Evolutionary conservation across 2,329 filamentous ascomycete genomes (phyloP), one percentile per base, ranked within the genome.

Genomic region (Penicillium olsonii): DNA sequence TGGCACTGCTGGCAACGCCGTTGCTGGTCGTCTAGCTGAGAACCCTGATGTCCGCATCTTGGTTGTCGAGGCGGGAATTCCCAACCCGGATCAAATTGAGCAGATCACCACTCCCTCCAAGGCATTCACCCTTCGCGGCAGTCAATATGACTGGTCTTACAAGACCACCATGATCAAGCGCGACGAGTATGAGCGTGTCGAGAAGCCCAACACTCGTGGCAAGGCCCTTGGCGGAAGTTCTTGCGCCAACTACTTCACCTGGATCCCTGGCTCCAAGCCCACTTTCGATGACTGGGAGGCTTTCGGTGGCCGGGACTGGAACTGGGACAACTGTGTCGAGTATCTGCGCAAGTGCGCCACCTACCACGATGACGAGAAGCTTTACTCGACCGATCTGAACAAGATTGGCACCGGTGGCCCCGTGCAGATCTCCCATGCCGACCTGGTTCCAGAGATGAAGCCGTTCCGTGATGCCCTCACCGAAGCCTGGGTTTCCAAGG

Each of bases 161-260:
- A 84, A 84, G 68, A 80, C 79, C 1, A 83, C 79, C 26, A 75
- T 85, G 66, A 77, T 84, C 59, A 74, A 82, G 46, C 75, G 81
- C 2, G 70, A 74, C 10, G 81, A 84, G 54, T 84, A 84, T 57
- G 76, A 77, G 35, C 78, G 82, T 11, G 70, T 84, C 34, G 82
- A 85, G 62, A 84, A 84, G 68, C 81, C 81, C 38, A 84, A 84
- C 60, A 83, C 81, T 3, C 75, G 82, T 27, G 79, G 83, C 17
- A 82, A 82, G 66, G 73, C 74, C 1, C 77, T 85, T 0, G 82
- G 83, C 27, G 82, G 83, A n/a, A 80, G 77, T 50, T 78, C 75
- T 0, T 78, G 72, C 20, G 62, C 82, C 33, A 86, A 86, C 68
- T 86, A 85, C 66, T 84, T 79, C 66, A 84, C 82, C 7, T 85